These are phyloP conservation scores for Vitis hybrid DNA, from an alignment of 177 flowering plant species.

Conservation along the genomic window DNA sequence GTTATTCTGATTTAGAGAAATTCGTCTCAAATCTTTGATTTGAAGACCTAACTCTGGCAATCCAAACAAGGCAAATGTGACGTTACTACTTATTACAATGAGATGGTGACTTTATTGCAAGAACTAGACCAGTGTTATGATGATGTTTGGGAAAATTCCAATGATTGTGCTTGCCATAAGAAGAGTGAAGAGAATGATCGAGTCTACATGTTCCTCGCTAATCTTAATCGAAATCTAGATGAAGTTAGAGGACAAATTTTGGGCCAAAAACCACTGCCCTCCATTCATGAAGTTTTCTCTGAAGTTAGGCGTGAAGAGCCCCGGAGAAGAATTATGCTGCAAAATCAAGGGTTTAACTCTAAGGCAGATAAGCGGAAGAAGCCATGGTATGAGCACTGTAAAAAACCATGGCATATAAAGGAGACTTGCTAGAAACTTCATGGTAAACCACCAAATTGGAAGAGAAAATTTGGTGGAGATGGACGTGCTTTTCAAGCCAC, in stretches of 20 bases:
- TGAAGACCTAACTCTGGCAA: not conserved
- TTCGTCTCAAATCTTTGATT: not conserved
- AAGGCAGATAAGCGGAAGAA: not conserved
- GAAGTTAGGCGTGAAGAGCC: not conserved
- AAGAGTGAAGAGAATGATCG: not conserved
- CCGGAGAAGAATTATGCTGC: too few relatives aligned
- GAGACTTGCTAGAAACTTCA: not conserved
- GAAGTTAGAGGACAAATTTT: too few relatives aligned
- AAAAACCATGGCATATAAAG: constrained; percentile 4
- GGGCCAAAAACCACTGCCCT: too few relatives aligned
- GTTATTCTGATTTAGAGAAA: not conserved
- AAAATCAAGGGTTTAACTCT: not conserved
- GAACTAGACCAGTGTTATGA: not conserved
- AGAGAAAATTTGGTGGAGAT: not conserved
- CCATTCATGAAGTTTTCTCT: not conserved
- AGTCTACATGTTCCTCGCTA: too few relatives aligned
- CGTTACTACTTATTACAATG: not conserved
- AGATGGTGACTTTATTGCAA: not conserved
- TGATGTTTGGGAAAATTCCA: constrained; percentile 1
- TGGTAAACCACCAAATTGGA: not conserved
- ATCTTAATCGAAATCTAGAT: too few relatives aligned
- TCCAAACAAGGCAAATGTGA: not conserved
- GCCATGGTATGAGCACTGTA: not conserved
- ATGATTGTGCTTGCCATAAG: not conserved
- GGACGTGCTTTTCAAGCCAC: not conserved